A percentile compares a stretch with the other conserved stretches of the same genome.
Conservation (phyloP, 2,329 filamentous ascomycete genomes). For the Exophiala oligosperma region DNA sequence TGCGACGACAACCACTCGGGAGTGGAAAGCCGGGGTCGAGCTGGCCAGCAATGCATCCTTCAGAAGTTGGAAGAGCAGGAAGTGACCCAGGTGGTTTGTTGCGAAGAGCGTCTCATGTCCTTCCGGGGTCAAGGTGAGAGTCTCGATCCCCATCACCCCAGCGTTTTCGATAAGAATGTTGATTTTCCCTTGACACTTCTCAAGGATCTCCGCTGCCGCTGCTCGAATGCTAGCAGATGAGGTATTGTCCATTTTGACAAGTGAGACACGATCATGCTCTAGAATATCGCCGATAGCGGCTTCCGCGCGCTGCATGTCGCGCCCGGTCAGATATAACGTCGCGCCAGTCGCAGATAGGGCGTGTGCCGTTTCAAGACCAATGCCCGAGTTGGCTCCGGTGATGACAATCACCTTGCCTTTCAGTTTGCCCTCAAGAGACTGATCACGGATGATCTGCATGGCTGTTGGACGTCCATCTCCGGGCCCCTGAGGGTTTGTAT, state of each 20-base stretch:
- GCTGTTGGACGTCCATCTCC: constrained; percentile 21
- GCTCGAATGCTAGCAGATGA: constrained; percentile 45
- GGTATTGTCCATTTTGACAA: constrained; percentile 48
- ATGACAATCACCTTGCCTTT: constrained; percentile 37
- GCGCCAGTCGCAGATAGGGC: constrained; percentile 40
- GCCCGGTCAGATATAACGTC: constrained; percentile 36
- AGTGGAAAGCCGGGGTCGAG: constrained; percentile 41
- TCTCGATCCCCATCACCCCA: constrained; percentile 41
- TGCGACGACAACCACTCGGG: constrained; percentile 49
- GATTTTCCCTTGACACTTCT: constrained; percentile 10
- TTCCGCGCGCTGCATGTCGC: constrained; percentile 36
- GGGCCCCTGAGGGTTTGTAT: constrained; percentile 23
- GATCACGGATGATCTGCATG: constrained; percentile 22
- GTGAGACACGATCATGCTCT: constrained; percentile 30
- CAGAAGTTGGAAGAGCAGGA: constrained; percentile 54
- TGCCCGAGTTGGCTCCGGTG: constrained; percentile 38
- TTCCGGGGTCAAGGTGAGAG: constrained; percentile 36
- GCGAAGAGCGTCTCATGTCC: constrained; percentile 54
- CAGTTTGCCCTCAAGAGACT: constrained; percentile 16
- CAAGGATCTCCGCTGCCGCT: constrained; percentile 36
- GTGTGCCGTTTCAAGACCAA: constrained; percentile 39
- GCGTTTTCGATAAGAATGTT: constrained; percentile 39
- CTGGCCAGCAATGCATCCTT: constrained; percentile 42
- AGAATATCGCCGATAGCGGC: constrained; percentile 27
- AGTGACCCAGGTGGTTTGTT: constrained; percentile 39